Evolutionary conservation across 768 basidiomycete genomes (phyloP).

Genomic region (Serendipita sp.): DNA sequence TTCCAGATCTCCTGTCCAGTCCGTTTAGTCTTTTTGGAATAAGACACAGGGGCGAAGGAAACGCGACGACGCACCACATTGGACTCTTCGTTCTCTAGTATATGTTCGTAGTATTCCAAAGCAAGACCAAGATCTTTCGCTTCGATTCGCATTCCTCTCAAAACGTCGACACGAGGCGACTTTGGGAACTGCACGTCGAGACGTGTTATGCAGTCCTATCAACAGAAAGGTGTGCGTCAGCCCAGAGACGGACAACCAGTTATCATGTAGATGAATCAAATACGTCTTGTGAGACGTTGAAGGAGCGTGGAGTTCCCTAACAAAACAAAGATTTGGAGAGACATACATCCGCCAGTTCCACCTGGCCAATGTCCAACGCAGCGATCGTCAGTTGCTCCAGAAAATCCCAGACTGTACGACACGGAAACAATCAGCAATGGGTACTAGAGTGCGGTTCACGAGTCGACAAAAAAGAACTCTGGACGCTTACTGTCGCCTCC

Average conservation of each 20-base stretch:
- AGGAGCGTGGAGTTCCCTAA: too few relatives aligned
- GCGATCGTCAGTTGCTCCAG: constrained; percentile 70
- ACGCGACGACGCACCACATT: constrained; percentile 41
- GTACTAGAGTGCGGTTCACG: not conserved
- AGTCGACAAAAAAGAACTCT: constrained; percentile 6
- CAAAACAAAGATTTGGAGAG: not conserved
- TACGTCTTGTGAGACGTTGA: not conserved
- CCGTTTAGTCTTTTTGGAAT: not conserved
- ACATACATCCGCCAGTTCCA: constrained; percentile 58
- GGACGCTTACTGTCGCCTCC: constrained; percentile 39
- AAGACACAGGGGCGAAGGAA: not conserved
- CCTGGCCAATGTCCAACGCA: constrained; percentile 55
- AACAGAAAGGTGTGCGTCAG: not conserved
- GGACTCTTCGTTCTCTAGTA: constrained; percentile 48
- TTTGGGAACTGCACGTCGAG: constrained; percentile 54
- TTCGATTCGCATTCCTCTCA: constrained; percentile 68
- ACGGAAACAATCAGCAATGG: not conserved
- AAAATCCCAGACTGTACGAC: constrained; percentile 59
- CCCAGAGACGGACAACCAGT: too few relatives aligned
- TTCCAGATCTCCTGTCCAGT: constrained; percentile 51
- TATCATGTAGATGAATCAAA: not conserved
- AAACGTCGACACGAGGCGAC: constrained; percentile 64
- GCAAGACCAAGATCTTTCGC: constrained; percentile 40
- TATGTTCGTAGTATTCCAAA: constrained; percentile 43
- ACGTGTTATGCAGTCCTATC: constrained; percentile 45